Conservation (phyloP, 2,329 filamentous ascomycete genomes). For the Cercospora sesami region DNA sequence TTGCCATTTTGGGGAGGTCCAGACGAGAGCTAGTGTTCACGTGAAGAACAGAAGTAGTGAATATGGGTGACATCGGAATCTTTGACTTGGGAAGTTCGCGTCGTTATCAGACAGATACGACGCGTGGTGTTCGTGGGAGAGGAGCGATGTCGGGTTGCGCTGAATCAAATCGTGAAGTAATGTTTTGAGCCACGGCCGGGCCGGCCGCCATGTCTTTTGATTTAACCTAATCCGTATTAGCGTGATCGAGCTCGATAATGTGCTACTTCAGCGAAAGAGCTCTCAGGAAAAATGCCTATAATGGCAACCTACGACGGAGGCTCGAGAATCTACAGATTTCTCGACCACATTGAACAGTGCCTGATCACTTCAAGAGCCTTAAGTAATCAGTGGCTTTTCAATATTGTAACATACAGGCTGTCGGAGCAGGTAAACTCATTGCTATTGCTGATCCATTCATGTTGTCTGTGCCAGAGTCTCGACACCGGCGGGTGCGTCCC, state of each 20-base stretch:
- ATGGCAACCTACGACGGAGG: too few species aligned
- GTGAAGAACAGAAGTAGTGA: background rate
- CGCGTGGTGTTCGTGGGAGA: background rate
- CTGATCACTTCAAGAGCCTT: too few species aligned
- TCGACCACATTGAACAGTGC: too few species aligned
- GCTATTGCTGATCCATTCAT: too few species aligned
- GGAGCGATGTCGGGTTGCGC: background rate
- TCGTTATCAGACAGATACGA: background rate
- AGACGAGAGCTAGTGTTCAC: background rate
- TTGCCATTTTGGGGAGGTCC: slow-evolving; percentile 6
- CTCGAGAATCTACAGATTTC: too few species aligned
- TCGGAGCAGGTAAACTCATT: too few species aligned
- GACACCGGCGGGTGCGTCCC: too few species aligned
- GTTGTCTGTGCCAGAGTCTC: too few species aligned
- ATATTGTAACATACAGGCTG: too few species aligned
- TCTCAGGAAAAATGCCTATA: background rate
- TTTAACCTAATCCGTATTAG: background rate
- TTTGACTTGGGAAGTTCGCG: background rate
- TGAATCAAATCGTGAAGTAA: slow-evolving; percentile 8
- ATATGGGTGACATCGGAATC: background rate
- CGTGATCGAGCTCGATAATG: background rate
- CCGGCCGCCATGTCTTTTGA: background rate
- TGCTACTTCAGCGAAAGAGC: background rate
- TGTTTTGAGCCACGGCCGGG: background rate
- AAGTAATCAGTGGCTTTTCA: too few species aligned